Evolutionary conservation across 768 basidiomycete species (phyloP).

Genomic region (Lactarius hatsudake): DNA sequence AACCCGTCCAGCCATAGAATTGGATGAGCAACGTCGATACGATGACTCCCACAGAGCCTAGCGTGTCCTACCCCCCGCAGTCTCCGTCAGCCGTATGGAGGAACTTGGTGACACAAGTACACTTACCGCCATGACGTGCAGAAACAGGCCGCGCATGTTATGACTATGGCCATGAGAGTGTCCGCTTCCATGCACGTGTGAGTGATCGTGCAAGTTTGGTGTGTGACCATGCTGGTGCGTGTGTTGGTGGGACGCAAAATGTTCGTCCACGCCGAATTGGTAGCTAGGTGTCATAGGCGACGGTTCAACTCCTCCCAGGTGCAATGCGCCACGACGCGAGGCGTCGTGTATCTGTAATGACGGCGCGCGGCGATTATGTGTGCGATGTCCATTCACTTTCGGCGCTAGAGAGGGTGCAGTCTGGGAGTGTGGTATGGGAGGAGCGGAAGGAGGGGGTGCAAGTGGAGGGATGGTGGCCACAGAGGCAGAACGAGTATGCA

Average conservation of each 20-base stretch:
- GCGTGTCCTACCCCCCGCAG: constrained; percentile 62
- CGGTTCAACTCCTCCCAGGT: constrained; percentile 28
- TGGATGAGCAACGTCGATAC: constrained; percentile 94
- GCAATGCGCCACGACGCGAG: constrained; percentile 1
- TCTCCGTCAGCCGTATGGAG: background rate
- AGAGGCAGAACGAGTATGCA: constrained; percentile 29
- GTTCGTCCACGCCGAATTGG: constrained; percentile 51
- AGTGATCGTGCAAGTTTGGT: constrained; percentile 51
- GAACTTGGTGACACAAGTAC: no score
- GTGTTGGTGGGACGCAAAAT: constrained; percentile 46
- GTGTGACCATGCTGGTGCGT: constrained; percentile 33
- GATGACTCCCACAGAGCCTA: constrained; percentile 97
- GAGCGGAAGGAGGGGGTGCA: constrained; percentile 26
- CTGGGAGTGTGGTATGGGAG: constrained; percentile 30
- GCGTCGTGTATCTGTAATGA: constrained; percentile 24
- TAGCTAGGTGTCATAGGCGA: constrained; percentile 70
- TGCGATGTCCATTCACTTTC: constrained; percentile 2
- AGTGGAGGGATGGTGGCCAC: constrained; percentile 26
- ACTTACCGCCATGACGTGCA: constrained; percentile 89
- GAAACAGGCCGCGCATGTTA: constrained; percentile 98
- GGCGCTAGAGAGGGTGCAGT: constrained; percentile 14
- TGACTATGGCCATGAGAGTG: constrained; percentile 82
- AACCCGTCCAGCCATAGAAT: constrained; percentile 97
- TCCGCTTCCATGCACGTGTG: constrained; percentile 42
- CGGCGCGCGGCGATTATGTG: constrained; percentile 21